Evolutionary conservation across 1,139 yeast species (phyloP), one percentile per base, ranked within the genome.

Genomic region (Candida sanyaensis): DNA sequence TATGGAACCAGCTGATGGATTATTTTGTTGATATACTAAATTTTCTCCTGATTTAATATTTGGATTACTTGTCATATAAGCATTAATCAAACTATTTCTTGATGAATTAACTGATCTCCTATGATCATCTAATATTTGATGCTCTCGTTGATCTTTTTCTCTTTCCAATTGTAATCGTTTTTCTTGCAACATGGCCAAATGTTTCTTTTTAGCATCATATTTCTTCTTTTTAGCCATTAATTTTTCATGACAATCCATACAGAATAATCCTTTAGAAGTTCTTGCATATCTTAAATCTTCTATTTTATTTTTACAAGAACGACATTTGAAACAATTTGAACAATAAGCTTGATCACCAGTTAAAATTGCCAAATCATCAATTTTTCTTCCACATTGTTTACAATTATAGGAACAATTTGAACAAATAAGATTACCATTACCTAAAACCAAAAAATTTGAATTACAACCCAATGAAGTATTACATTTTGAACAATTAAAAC

Each of bases 261-360:
- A 93, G 63, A 92, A 93, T 33, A 93, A 73, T 0, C 99, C 99
- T 61, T 88, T 92, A 41, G 95, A 86, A 0, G 99, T 93, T 61
- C 96, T 78, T 24, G 99, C 99, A 62, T 93, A 95, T 54, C 92
- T 77, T 57, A 92, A 73, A 66, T 93, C 97, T 60, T 89, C 96
- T 52, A 93, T 93, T 55, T 87, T 86, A 55, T 82, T 83, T 62
- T 88, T 88, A 71, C 99, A 93, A 55, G 90, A 86, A 46, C 96
- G 83, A 66, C 99, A 93, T 57, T 86, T 84, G 70, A 93, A 93
- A 68, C 99, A 93, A 44, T 80, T 78, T 6, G 96, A 84, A 66
- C 99, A 95, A 63, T 90, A 93, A 4, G 98, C 97, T 62, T 89
- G 96, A 58, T 87, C 96, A 23, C 97, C 97, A 1, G 98, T 91